Conservation (phyloP, 331 rosid species). For the Dryas integrifolia region DNA sequence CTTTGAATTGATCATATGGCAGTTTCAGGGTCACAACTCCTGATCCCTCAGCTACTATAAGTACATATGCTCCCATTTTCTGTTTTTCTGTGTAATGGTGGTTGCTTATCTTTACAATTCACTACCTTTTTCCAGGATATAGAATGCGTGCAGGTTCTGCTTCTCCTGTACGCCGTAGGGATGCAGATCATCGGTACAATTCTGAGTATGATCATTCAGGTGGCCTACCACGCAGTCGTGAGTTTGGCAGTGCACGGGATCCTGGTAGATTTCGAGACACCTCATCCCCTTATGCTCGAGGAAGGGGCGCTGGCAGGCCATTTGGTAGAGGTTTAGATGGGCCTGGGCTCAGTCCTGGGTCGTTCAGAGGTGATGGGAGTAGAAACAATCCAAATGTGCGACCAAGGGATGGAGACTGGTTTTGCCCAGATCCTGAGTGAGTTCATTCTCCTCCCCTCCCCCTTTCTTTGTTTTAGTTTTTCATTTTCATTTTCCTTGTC, state of each 20-base stretch:
- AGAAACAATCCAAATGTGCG: conserved; percentile 90
- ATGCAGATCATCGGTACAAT: conserved; percentile 50
- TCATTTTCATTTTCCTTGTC: background rate
- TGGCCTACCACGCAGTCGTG: conserved; percentile 50
- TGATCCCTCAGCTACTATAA: conserved; percentile 33
- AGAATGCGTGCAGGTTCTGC: conserved; percentile 87
- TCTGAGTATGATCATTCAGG: conserved; percentile 56
- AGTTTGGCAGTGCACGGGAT: conserved; percentile 62
- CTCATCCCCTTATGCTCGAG: conserved; percentile 71
- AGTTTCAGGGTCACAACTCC: conserved; percentile 43
- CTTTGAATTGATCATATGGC: conserved; percentile 44
- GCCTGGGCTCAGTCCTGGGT: conserved; percentile 56
- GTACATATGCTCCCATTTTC: conserved; percentile 32
- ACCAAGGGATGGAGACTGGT: conserved; percentile 94
- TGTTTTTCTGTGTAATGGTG: conserved; percentile 30
- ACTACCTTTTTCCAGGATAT: conserved; percentile 82
- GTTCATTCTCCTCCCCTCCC: conserved; percentile 29
- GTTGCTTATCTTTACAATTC: conserved; percentile 44
- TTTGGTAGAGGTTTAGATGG: conserved; percentile 68
- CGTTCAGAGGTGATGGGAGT: conserved; percentile 66
- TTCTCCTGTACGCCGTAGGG: conserved; percentile 78
- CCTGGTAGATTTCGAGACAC: conserved; percentile 67
- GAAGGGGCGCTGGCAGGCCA: conserved; percentile 67
- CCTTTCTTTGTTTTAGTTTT: background rate
- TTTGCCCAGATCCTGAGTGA: conserved; percentile 76